Evolutionary conservation across 2,329 filamentous ascomycete genomes (phyloP).

Genomic region (Aspergillus ustus): DNA sequence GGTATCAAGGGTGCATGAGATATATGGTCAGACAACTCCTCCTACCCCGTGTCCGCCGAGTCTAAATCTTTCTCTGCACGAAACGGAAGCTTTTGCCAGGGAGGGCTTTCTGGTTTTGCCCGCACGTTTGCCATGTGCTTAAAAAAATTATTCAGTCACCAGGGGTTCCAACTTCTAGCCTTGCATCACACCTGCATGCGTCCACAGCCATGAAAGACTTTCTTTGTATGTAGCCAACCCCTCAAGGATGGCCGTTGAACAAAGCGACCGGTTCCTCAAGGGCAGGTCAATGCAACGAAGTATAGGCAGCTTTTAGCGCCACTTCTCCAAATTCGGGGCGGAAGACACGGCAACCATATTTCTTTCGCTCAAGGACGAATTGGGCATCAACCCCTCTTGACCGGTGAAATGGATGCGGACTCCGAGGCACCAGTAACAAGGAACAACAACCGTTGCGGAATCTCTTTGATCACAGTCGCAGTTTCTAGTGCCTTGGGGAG

Average conservation of each 20-base stretch:
- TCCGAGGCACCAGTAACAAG: constrained; percentile 20
- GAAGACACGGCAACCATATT: constrained; percentile 25
- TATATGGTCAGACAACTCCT: too few species aligned
- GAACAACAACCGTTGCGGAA: constrained; percentile 6
- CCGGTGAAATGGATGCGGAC: constrained; percentile 16
- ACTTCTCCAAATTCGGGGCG: constrained; percentile 16
- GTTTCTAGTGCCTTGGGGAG: constrained; percentile 4
- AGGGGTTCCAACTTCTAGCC: background rate
- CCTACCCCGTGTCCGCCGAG: background rate
- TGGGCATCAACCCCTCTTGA: constrained; percentile 29
- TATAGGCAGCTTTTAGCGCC: constrained; percentile 1
- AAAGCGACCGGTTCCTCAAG: background rate
- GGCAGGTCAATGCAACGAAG: background rate
- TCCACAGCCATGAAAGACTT: background rate
- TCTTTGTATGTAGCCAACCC: background rate
- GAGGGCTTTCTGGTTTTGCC: constrained; percentile 4
- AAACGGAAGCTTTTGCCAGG: constrained; percentile 11
- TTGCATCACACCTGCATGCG: background rate
- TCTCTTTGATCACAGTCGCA: background rate
- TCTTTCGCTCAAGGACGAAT: constrained; percentile 24
- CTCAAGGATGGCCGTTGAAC: background rate
- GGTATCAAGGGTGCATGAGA: background rate
- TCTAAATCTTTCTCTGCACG: constrained; percentile 11
- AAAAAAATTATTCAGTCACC: background rate
- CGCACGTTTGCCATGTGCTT: background rate